Evolutionary conservation across 208 protist species (phyloP).

Genomic region (Crithidia fasciculata): DNA sequence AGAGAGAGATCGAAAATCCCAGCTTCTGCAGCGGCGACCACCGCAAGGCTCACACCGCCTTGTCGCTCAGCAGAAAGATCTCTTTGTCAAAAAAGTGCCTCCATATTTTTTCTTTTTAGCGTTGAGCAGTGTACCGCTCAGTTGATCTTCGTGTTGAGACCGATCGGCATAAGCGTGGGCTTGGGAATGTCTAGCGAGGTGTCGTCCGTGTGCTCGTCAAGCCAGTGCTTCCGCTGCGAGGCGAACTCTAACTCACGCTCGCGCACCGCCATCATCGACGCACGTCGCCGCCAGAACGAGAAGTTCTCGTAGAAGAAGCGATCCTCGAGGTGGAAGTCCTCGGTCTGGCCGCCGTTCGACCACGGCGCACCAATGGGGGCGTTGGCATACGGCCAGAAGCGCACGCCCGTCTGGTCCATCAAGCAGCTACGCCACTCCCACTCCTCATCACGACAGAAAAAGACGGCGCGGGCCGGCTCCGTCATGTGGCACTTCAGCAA

Average conservation of each 20-base stretch:
- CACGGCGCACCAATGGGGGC: constrained; percentile 80
- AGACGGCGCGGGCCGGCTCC: constrained; percentile 87
- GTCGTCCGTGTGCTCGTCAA: constrained; percentile 53
- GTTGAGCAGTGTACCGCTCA: neutral
- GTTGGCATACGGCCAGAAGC: constrained; percentile 93
- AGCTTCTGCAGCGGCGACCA: no score
- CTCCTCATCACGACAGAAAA: constrained; percentile 92
- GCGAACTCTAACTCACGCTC: constrained; percentile 81
- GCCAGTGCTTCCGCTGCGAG: constrained; percentile 75
- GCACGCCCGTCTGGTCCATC: constrained; percentile 91
- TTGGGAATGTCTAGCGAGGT: constrained; percentile 51
- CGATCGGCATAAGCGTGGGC: constrained; percentile 81
- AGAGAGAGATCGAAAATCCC: neutral
- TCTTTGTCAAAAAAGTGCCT: neutral
- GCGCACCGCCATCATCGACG: constrained; percentile 82
- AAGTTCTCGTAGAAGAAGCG: constrained; percentile 92
- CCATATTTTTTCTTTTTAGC: neutral
- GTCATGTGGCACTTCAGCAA: constrained; percentile 94
- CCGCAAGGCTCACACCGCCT: no score
- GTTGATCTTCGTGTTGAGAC: constrained; percentile 47
- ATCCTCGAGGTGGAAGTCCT: constrained; percentile 92
- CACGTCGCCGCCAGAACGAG: constrained; percentile 82
- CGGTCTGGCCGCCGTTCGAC: constrained; percentile 90
- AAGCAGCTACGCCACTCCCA: constrained; percentile 93
- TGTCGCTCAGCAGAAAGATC: neutral